Base-by-base conservation (phyloP, 331 rosid species). In the Rosa hybrid region DNA sequence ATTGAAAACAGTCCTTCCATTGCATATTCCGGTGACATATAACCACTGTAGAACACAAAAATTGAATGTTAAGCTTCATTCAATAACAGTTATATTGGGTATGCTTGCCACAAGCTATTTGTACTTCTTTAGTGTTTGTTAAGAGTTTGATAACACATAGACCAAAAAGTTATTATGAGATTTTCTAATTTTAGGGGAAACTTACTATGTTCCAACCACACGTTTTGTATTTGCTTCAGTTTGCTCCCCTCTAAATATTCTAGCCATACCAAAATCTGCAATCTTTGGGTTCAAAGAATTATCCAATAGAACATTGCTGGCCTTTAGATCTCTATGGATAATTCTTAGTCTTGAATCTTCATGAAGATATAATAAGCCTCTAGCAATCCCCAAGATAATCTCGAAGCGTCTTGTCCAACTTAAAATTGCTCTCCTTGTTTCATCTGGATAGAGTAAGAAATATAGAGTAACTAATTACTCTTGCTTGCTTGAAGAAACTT, bases 251-350 rank as follows among this genome's bases (percentile, higher is more conserved):
- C 12, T 45, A 9, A 45, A 45, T 45, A 45, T 45, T 45, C 84
- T 83, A 68, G 94, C 92, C 90, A 91, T 83, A 7, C 94, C 96
- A 81, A 93, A 93, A 78, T 93, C 93, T 6, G 90, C 83, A 70
- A 93, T 90, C 69, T 93, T 93, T 7, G 94, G 97, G 34, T 88
- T 90, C 85, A 91, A 71, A 59, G 53, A 57, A 34, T 25, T 50
- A 41, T 90, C 96, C 1, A 92, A 84, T 1, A 92, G 85, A 14
- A 92, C 78, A 41, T 92, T 92, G 78, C 92, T 86, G 0, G 87
- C 86, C 73, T 92, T 92, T 54, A 92, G 45, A 72, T 92, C 91
- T 81, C 94, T 83, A 45, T 88, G 94, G 2, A 90, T 87, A 41
- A 90, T 88, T 83, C 84, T 86, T 62, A 92, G 51, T 71, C 92